These are phyloP conservation scores for Lipomyces starkeyi DNA, from an alignment of 805 yeast species.

Conservation along the genomic window DNA sequence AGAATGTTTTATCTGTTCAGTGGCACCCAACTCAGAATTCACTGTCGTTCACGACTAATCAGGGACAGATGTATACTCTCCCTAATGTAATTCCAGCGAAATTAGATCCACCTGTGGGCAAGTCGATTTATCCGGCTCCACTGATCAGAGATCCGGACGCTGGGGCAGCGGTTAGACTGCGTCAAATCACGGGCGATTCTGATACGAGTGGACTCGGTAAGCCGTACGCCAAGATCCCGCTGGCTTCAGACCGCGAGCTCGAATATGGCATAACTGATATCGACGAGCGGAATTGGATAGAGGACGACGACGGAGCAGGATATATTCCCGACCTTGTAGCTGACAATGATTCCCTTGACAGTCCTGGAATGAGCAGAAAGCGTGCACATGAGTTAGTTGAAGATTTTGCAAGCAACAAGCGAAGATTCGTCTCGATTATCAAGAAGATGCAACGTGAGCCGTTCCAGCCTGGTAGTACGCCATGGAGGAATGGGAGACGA, in stretches of 20 bases:
- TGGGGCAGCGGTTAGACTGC: slow-evolving; percentile 39
- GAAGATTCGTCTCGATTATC: slow-evolving; percentile 16
- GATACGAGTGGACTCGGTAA: slow-evolving; percentile 1
- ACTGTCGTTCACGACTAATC: slow-evolving; percentile 43
- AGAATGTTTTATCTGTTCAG: slow-evolving; percentile 50
- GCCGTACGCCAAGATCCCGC: slow-evolving; percentile 26
- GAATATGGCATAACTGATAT: slow-evolving; percentile 38
- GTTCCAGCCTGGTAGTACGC: slow-evolving; percentile 87
- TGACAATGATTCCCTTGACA: slow-evolving; percentile 18
- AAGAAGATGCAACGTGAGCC: slow-evolving; percentile 50
- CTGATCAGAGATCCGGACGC: slow-evolving; percentile 46
- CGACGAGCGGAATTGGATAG: slow-evolving; percentile 54
- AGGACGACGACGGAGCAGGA: slow-evolving; percentile 64
- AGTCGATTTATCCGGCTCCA: slow-evolving; percentile 29
- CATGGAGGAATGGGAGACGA: slow-evolving; percentile 73
- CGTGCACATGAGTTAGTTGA: slow-evolving; percentile 1
- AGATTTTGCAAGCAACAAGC: slow-evolving; percentile 13
- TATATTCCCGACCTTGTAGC: slow-evolving; percentile 25
- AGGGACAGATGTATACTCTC: slow-evolving; percentile 45
- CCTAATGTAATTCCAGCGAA: slow-evolving; percentile 38
- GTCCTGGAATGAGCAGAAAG: slow-evolving; percentile 6
- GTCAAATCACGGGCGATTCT: slow-evolving; percentile 24
- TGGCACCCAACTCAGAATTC: slow-evolving; percentile 49
- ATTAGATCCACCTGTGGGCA: slow-evolving; percentile 42
- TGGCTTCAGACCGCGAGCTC: slow-evolving; percentile 38